Percentiles rank a stretch among this genome's conserved stretches.
Evolutionary conservation across 2,329 filamentous ascomycete species (phyloP).

Genomic region (Thelonectria blattea): DNA sequence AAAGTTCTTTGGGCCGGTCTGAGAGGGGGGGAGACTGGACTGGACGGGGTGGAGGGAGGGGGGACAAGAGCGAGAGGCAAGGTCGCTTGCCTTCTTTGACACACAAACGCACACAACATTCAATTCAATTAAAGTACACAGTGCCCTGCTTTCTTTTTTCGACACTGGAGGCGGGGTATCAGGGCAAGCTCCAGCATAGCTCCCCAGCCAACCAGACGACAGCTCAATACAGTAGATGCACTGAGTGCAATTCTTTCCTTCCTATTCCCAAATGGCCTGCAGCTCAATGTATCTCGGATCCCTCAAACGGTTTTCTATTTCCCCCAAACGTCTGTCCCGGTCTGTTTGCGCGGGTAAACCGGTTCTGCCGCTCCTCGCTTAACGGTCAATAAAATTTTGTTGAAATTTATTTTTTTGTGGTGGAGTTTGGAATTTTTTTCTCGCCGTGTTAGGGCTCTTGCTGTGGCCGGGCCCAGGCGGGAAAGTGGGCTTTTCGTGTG

Average conservation of each 20-base stretch:
- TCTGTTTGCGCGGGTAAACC: background rate
- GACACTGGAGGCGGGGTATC: conserved; percentile 10
- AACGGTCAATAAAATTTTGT: conserved; percentile 21
- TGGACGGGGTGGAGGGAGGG: conserved; percentile 24
- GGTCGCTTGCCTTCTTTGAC: conserved; percentile 1
- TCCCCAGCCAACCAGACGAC: conserved; percentile 1
- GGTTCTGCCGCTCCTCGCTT: conserved; percentile 5
- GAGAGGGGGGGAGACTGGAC: conserved; percentile 13
- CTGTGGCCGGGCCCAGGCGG: background rate
- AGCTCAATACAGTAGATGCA: conserved; percentile 12
- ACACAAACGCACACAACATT: conserved; percentile 7
- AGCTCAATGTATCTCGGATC: background rate
- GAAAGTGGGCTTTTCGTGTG: conserved; percentile 1
- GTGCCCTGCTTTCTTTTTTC: conserved; percentile 5
- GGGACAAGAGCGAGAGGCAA: conserved; percentile 31
- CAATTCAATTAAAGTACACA: conserved; percentile 8
- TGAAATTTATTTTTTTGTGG: conserved; percentile 29
- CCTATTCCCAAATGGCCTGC: background rate
- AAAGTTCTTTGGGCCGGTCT: conserved; percentile 21
- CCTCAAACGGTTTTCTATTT: background rate
- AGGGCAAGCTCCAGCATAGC: conserved; percentile 20
- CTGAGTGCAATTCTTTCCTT: background rate
- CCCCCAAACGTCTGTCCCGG: background rate
- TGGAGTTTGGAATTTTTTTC: conserved; percentile 14
- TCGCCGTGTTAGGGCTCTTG: conserved; percentile 31